Base-by-base conservation (phyloP, 2,329 filamentous ascomycete species). In the Sporothrix schenckii region DNA sequence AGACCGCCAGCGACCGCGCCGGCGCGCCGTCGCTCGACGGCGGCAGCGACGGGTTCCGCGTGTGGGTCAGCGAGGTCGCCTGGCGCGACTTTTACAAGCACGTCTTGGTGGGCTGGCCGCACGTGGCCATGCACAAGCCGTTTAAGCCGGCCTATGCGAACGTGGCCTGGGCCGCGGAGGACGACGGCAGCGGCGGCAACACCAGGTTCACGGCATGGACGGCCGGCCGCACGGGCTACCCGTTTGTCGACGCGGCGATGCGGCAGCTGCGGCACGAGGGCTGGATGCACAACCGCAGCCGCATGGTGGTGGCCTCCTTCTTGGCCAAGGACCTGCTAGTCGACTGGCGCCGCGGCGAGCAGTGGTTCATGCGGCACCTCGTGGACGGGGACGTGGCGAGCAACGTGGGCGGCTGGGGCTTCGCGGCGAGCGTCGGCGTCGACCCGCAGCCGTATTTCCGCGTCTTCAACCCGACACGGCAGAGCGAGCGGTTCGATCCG, bases 1-100 rank as follows among this genome's bases (percentile, higher is more conserved):
- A 76, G 2, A 71, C 74, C 39, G 92, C 92, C 0, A 84, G 87
- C 44, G 85, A 88, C 69, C 80, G 82, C 41, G 92, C 92, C 75
- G 87, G 82, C 34, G 86, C 85, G 0, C 87, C 86, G 77, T 87
- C 88, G 70, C 83, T 97, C 1, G 87, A 93, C 72, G 86, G 82
- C 0, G 90, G 91, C 0, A 84, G 86, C 24, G 80, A 86, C 19
- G 92, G 91, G 0, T 89, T 92, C 70, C 83, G 86, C 66, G 83
- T 84, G 0, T 96, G 92, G 92, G 92, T 95, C 73, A 89, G 89
- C 68, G 92, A 96, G 78, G 84, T 96, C 3, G 92, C 92, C 0
- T 95, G 92, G 92, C 84, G 92, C 16, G 92, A 96, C 76, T 96
- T 96, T 76, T 96, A 96, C 81, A 92, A 90, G 76, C 92, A 95